Conservation (phyloP, 108 stramenopile genomes). For the Cyclostephanos tholiformis region DNA sequence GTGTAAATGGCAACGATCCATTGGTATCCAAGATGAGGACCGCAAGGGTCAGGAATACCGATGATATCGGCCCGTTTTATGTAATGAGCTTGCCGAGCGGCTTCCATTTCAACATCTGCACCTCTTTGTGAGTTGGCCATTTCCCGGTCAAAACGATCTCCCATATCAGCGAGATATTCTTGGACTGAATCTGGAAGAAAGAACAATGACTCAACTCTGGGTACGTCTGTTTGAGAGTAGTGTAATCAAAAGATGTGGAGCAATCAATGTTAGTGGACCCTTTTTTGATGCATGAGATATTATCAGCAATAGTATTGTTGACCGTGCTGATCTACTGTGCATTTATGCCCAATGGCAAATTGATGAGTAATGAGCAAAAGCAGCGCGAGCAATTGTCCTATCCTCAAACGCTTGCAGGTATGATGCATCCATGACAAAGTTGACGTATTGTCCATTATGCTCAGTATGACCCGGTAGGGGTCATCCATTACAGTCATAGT, state of each 20-base stretch:
- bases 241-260: conserved; percentile 5
- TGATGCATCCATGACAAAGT: background rate
- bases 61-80: too few species aligned
- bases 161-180: conserved; percentile 8
- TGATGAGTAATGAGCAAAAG: conserved; percentile 7
- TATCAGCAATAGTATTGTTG: conserved; percentile 17
- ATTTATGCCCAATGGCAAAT: conserved; percentile 5
- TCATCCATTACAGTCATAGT: background rate
- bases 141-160: too few species aligned
- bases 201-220: conserved; percentile 11
- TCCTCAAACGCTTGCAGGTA: background rate
- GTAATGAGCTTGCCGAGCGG: too few species aligned
- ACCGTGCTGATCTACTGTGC: conserved; percentile 2
- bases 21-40: too few species aligned
- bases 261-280: conserved; percentile 20
- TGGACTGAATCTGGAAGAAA: conserved; percentile 3
- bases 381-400: conserved; percentile 5
- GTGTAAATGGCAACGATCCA: too few species aligned
- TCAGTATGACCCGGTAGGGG: background rate
- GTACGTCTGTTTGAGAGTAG: conserved; percentile 21
- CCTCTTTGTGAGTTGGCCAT: too few species aligned
- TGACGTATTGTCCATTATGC: conserved; percentile 7
- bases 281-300: conserved; percentile 8
- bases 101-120: too few species aligned
- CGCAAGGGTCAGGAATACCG: too few species aligned